Evolutionary conservation across 495 filamentous ascomycete species (phyloP), one percentile per base, ranked within the genome.

Genomic region (Aspergillus asperescens): DNA sequence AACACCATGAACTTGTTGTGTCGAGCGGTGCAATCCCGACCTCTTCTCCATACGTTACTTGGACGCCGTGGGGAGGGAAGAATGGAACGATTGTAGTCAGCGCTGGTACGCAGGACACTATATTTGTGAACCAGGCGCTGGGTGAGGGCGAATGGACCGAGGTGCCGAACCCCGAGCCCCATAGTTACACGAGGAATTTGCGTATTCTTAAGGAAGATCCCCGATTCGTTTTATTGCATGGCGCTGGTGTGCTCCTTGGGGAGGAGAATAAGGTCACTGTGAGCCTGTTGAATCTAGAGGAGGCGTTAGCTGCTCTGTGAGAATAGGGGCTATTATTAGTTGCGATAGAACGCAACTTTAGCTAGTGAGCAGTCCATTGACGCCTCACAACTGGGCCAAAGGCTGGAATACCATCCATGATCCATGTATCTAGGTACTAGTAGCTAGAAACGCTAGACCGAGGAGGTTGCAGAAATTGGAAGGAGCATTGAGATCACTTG

Each of bases 21-120:
- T 71, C 67, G 12, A 75, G 75, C 45, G 77, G 76, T 7, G 71
- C 67, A 0, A 55, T 76, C 45, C 83, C 82, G 0, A 77, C 65
- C 3, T 72, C 73, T 18, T 77, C 75, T 1, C 81, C 81, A 1
- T 82, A 81, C 47, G 71, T 81, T 6, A 70, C 72, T 0, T 84
- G 79, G 80, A 72, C 68, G 0, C 58, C 74, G 1, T 71, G 72
- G 16, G 81, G 81, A 7, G 80, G 79, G 10, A 56, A 53, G n/a
- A 73, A 82, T 50, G 81, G 81, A 8, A 82, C 81, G 0, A 74
- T 81, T 43, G 70, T 85, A 10, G 81, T 80, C 24, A 82, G 78
- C 53, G 68, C 69, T 6, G 77, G 77, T 0, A 75, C 70, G 7
- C 58, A 71, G 28, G 64, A 65, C n/a, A 65, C 77, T 18, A 55